Evolutionary conservation across 2,329 filamentous ascomycete species (phyloP).

Genomic region (Phialemoniopsis sp.): DNA sequence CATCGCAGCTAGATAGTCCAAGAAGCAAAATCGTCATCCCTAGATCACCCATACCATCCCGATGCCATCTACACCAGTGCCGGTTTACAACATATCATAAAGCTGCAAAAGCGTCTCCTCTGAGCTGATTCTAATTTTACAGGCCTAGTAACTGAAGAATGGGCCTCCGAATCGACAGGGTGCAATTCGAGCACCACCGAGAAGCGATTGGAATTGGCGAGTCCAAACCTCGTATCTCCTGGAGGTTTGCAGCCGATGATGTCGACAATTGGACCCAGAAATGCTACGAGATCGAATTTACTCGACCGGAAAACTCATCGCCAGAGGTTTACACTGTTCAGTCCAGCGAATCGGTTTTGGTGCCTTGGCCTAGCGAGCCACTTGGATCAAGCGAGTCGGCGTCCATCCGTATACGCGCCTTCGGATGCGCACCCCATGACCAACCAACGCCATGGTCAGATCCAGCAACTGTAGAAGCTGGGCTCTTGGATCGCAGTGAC

Average conservation of each 20-base stretch:
- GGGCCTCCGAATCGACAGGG: no score
- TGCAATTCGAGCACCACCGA: slow-evolving; percentile 13
- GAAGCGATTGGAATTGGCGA: slow-evolving; percentile 11
- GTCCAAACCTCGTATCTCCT: slow-evolving; percentile 13
- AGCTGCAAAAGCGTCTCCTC: no score
- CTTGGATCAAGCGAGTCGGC: slow-evolving; percentile 7
- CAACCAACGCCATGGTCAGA: slow-evolving; percentile 10
- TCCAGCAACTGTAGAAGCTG: slow-evolving; percentile 9
- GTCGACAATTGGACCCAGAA: slow-evolving; percentile 18
- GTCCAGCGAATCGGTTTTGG: slow-evolving; percentile 21
- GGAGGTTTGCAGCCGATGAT: slow-evolving; percentile 9
- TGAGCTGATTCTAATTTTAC: no score
- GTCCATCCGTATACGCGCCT: slow-evolving; percentile 7
- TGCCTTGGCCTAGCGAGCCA: slow-evolving; percentile 25
- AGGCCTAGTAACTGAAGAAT: no score
- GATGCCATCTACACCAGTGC: no score
- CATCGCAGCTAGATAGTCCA: no score
- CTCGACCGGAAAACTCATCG: slow-evolving; percentile 17
- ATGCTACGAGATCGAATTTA: slow-evolving; percentile 11
- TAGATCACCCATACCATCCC: no score
- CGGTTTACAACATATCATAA: no score
- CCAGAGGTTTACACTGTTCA: slow-evolving; percentile 5
- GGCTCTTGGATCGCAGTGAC: slow-evolving; percentile 6
- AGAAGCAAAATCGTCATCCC: no score
- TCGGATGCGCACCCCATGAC: no score